Evolutionary conservation across 768 basidiomycete species (phyloP).

Genomic region (Epithele typhae): DNA sequence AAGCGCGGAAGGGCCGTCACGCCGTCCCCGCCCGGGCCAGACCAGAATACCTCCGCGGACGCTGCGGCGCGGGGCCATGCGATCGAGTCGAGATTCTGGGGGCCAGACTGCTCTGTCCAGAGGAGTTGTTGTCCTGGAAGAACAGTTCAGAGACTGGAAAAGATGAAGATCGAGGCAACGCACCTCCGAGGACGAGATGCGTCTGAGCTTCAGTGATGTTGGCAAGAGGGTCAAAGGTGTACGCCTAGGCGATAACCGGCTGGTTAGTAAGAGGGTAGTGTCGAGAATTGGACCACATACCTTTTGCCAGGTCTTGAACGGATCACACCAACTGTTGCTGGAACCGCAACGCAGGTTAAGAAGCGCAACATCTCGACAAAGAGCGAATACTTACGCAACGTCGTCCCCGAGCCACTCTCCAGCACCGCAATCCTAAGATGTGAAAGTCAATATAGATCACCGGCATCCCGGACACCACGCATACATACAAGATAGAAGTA

Average conservation of each 20-base stretch:
- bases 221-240: conserved; percentile 68
- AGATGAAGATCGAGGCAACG: conserved; percentile 58
- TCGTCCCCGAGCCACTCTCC: conserved; percentile 65
- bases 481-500: conserved; percentile 65
- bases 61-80: conserved; percentile 71
- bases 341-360: no score
- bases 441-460: no score
- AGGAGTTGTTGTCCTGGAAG: conserved; percentile 47
- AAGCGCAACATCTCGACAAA: conserved; percentile 6
- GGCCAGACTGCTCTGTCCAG: conserved; percentile 70
- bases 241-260: conserved; percentile 37
- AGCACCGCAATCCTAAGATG: conserved; percentile 55
- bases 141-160: conserved; percentile 3
- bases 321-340: conserved; percentile 69
- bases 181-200: conserved; percentile 63
- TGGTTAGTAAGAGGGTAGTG: neutral
- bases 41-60: conserved; percentile 77
- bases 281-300: conserved; percentile 30
- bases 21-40: conserved; percentile 37
- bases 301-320: conserved; percentile 79
- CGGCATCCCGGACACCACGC: no score
- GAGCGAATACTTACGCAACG: conserved; percentile 25
- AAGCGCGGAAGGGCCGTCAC: conserved; percentile 48
- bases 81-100: conserved; percentile 62
- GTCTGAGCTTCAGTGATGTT: conserved; percentile 44